These are phyloP conservation scores for Backusella circina DNA, from an alignment of 192 early-diverging fungal species.

Conservation along the genomic window DNA sequence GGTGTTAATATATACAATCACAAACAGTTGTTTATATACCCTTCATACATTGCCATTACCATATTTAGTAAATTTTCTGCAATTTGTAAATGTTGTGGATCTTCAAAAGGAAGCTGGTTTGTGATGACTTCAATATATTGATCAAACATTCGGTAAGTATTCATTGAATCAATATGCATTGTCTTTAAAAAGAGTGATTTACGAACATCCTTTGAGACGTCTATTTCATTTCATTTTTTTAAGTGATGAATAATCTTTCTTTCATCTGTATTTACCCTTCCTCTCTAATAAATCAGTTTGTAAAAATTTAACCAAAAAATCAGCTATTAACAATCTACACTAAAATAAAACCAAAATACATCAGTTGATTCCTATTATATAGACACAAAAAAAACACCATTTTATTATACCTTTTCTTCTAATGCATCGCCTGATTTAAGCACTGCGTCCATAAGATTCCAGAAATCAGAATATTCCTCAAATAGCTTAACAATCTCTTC, in stretches of 20 bases:
- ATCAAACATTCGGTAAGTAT: not conserved
- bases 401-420: not conserved
- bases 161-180: not conserved
- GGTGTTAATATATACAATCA: too few relatives aligned
- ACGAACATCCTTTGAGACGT: not conserved
- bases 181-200: not conserved
- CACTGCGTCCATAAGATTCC: not conserved
- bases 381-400: not conserved
- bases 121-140: not conserved
- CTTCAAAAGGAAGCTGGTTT: not conserved
- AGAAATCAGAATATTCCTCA: not conserved
- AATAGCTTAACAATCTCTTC: slow-evolving; percentile 1
- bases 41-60: not conserved
- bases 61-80: slow-evolving; percentile 2
- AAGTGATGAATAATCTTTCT: not conserved
- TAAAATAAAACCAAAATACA: not conserved
- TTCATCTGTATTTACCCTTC: not conserved
- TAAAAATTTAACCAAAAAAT: slow-evolving; percentile 1
- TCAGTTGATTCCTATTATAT: not conserved
- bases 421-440: not conserved
- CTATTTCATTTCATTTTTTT: not conserved
- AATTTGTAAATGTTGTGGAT: not conserved
- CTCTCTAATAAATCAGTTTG: not conserved
- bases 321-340: not conserved
- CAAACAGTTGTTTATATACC: too few relatives aligned